Percentiles rank a stretch among this genome's conserved stretches.
These are phyloP conservation scores for Terana coerulea DNA, from an alignment of 768 basidiomycete species.

Conservation along the genomic window DNA sequence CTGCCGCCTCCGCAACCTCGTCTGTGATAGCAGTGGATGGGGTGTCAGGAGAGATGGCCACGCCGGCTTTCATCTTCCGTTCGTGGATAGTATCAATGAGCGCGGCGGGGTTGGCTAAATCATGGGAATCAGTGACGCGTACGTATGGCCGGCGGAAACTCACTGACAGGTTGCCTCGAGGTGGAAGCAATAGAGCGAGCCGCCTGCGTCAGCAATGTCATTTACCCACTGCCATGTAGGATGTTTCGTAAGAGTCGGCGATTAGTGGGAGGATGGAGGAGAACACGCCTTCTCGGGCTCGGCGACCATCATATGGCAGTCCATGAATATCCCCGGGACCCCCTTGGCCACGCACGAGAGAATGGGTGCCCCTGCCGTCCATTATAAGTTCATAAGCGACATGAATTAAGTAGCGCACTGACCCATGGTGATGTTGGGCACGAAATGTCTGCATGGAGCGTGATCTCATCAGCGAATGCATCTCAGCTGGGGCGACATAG, in stretches of 20 bases:
- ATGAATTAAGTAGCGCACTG: slow-evolving; percentile 19
- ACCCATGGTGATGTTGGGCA: slow-evolving; percentile 99
- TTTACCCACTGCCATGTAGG: slow-evolving; percentile 75
- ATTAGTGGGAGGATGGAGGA: not conserved
- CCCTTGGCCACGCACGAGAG: slow-evolving; percentile 80
- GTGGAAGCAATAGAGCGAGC: slow-evolving; percentile 94
- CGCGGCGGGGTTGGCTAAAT: slow-evolving; percentile 61
- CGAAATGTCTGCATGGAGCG: slow-evolving; percentile 84
- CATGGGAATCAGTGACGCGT: not conserved
- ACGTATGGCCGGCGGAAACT: not conserved
- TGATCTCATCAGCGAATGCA: not conserved
- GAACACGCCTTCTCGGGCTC: slow-evolving; percentile 76
- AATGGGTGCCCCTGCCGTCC: slow-evolving; percentile 74
- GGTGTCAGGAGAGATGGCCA: slow-evolving; percentile 96
- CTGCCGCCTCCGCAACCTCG: slow-evolving; percentile 74
- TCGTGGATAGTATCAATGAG: slow-evolving; percentile 79
- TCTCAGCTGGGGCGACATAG: not conserved
- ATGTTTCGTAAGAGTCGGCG: not conserved
- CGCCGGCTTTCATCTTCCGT: slow-evolving; percentile 89
- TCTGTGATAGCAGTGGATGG: slow-evolving; percentile 86
- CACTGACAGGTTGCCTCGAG: slow-evolving; percentile 83
- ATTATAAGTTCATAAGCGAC: slow-evolving; percentile 1
- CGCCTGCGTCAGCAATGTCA: slow-evolving; percentile 94
- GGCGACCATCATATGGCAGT: slow-evolving; percentile 99
- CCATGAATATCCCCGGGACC: slow-evolving; percentile 97